A percentile compares a stretch with the other conserved stretches of the same genome.
Evolutionary conservation across 768 basidiomycete genomes (phyloP).

Genomic region (Trametes sanguinea): DNA sequence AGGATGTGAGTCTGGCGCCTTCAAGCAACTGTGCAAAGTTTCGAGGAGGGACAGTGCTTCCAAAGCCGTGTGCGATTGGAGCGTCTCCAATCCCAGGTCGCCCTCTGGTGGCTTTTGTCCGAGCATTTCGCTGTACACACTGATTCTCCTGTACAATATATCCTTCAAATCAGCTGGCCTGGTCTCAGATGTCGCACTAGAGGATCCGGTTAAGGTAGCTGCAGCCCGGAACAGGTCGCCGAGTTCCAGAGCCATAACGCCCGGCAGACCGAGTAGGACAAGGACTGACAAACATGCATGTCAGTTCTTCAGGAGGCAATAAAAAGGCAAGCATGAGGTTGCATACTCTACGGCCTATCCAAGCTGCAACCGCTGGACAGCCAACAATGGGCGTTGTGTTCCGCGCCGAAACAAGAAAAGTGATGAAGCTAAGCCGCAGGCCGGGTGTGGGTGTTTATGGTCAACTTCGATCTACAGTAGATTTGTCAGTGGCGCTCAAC

Average conservation of each 20-base stretch:
- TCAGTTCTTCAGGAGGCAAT: too few relatives aligned
- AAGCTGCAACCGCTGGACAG: too few relatives aligned
- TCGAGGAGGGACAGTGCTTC: slow-evolving; percentile 55
- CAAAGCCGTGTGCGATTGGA: slow-evolving; percentile 55
- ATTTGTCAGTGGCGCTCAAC: too few relatives aligned
- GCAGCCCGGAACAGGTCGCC: slow-evolving; percentile 21
- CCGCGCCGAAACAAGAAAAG: too few relatives aligned
- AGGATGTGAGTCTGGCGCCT: too few relatives aligned
- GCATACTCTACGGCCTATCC: too few relatives aligned
- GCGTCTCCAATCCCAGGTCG: slow-evolving; percentile 37
- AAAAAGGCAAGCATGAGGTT: too few relatives aligned
- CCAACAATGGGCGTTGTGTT: too few relatives aligned
- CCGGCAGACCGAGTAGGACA: not conserved
- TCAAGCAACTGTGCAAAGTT: slow-evolving; percentile 48
- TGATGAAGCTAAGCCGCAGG: too few relatives aligned
- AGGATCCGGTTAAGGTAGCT: slow-evolving; percentile 21
- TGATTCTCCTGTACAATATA: slow-evolving; percentile 25
- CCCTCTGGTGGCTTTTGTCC: not conserved
- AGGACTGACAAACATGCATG: too few relatives aligned
- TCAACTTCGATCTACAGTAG: too few relatives aligned
- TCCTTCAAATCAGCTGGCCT: slow-evolving; percentile 22
- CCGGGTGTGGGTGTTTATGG: too few relatives aligned
- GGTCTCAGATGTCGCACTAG: slow-evolving; percentile 14
- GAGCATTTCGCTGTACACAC: slow-evolving; percentile 18
- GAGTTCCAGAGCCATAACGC: not conserved